phyloP scores from a whole-genome alignment of 2,329 filamentous ascomycete genomes.

The Penicillium psychrosexuale region DNA sequence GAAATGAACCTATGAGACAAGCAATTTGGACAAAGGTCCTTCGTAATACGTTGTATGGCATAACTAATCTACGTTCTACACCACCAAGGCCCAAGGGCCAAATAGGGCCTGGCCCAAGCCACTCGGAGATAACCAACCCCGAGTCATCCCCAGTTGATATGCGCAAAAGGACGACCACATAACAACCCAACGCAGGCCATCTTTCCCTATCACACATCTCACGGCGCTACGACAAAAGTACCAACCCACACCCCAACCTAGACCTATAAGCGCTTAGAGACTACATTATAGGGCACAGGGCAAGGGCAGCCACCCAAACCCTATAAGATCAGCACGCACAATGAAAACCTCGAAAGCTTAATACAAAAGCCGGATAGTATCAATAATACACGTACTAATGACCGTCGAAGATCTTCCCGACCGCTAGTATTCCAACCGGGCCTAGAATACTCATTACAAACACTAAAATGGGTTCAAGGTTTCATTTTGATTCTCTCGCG shows the following conservation, averaged over 20 bases:
- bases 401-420: background rate
- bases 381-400: background rate
- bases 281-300: constrained; percentile 23
- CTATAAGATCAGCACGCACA: constrained; percentile 24
- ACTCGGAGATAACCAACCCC: background rate
- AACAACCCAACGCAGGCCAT: background rate
- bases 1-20: background rate
- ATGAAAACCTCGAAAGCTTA: constrained; percentile 1
- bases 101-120: background rate
- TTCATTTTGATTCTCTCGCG: constrained; percentile 15
- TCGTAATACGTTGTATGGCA: background rate
- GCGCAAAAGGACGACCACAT: background rate
- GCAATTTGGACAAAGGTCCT: background rate
- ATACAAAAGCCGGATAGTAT: background rate
- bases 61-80: background rate
- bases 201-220: background rate
- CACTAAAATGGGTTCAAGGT: background rate
- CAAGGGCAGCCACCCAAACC: constrained; percentile 21
- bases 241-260: background rate
- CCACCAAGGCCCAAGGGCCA: background rate
- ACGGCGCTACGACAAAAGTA: constrained; percentile 2
- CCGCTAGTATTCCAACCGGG: constrained; percentile 4
- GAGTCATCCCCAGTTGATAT: background rate
- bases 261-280: background rate
- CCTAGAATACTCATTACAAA: background rate